Evolutionary conservation across 495 filamentous ascomycete genomes (phyloP), one percentile per base, ranked within the genome.

Genomic region (Neurospora sp.): DNA sequence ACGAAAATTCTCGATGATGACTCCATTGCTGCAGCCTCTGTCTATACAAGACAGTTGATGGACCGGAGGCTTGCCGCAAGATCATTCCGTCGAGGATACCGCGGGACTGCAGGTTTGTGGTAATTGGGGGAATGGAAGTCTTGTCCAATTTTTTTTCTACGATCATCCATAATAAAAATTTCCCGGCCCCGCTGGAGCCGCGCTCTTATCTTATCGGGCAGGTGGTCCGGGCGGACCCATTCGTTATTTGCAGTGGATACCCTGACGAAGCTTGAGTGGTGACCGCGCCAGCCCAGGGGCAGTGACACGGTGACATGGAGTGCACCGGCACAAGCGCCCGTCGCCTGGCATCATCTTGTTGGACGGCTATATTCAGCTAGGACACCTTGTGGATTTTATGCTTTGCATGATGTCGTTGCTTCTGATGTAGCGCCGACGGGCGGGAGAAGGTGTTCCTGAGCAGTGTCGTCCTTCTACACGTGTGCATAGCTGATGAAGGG

Each of bases 1-100:
- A 99, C 90, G 81, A 98, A 99, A 53, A 99, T 90, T 78, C 96
- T 89, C 69, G 96, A 93, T n/a, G 90, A 91, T n/a, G 90, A 91
- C 75, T 87, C 86, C 88, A 88, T 88, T 35, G 20, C 77, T 75
- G 69, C 61, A 70, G 59, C 41, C 35, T 73, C 41, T 73, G 70
- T 74, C 75, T 78, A 75, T 73, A 69, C 48, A 48, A 70, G 72
- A 72, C 76, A 75, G 75, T 71, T 61, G 37, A 37, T 72, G 70
- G 70, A 76, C 69, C 68, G 31, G 72, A 71, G 61, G 73, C 74
- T 80, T 66, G 76, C 75, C 75, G 72, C 35, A 42, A 20, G 70
- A 69, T 75, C 77, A 79, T 80, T 74, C 73, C 71, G 74, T 72
- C 59, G 68, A 66, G 53, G 53, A 35, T 66, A 66, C 53, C 27